These are phyloP conservation scores for Afroboletus lepidellus DNA, from an alignment of 1,284 basidiomycete genomes.

Conservation along the genomic window DNA sequence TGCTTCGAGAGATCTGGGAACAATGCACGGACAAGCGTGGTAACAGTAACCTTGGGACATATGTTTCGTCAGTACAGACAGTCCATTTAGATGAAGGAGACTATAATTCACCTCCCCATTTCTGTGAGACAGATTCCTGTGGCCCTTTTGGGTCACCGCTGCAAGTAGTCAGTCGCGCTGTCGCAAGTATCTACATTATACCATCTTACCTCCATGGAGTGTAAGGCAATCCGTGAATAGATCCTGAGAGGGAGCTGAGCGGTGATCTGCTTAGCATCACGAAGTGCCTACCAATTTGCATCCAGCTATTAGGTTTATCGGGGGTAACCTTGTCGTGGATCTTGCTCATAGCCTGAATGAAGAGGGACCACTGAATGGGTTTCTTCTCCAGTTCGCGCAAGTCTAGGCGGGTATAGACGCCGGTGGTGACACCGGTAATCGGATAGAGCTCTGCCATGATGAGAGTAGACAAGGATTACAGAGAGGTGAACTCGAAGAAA, in stretches of 20 bases:
- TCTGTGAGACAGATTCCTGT: background rate
- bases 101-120: conserved; percentile 3
- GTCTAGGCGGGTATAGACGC: conserved; percentile 16
- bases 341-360: conserved; percentile 9
- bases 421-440: conserved; percentile 1
- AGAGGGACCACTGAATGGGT: conserved; percentile 10
- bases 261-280: background rate
- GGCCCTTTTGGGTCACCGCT: conserved; percentile 19
- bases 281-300: conserved; percentile 13
- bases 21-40: conserved; percentile 10
- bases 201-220: conserved; percentile 9
- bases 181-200: background rate
- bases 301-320: conserved; percentile 21
- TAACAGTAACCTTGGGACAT: conserved; percentile 17
- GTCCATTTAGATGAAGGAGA: background rate
- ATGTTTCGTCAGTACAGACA: background rate
- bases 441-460: conserved; percentile 14
- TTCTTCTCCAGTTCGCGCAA: conserved; percentile 13
- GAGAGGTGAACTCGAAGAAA: background rate
- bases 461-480: background rate
- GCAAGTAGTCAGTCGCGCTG: background rate
- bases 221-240: conserved; percentile 18
- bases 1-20: background rate
- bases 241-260: conserved; percentile 8
- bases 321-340: conserved; percentile 9